These are phyloP conservation scores for Mortierella sp. DNA, from an alignment of 371 early-diverging fungal species.

Conservation along the genomic window DNA sequence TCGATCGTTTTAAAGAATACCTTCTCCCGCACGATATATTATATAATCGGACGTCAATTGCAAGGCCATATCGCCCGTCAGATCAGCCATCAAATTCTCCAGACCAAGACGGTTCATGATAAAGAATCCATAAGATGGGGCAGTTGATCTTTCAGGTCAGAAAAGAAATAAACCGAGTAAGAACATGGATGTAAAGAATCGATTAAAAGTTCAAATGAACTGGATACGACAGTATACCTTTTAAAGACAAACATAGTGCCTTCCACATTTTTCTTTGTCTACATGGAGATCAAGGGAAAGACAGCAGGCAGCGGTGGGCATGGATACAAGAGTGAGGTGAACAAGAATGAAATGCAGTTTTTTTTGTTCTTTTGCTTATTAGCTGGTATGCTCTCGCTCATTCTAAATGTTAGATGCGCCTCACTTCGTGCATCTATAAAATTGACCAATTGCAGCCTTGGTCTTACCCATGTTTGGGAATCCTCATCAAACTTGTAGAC, in stretches of 20 bases:
- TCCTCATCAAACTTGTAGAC: slow-evolving; percentile 82
- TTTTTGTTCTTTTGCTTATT: neutral
- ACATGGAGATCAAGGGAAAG: neutral
- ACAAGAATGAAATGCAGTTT: neutral
- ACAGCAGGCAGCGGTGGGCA: neutral
- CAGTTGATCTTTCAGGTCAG: slow-evolving; percentile 23
- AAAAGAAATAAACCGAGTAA: neutral
- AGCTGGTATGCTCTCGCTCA: too few species aligned
- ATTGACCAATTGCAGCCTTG: neutral
- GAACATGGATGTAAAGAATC: neutral
- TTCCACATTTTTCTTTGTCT: slow-evolving; percentile 75
- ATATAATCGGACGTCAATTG: slow-evolving; percentile 76
- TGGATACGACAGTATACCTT: slow-evolving; percentile 14
- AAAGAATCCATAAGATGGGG: slow-evolving; percentile 67
- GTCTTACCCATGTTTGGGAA: slow-evolving; percentile 75
- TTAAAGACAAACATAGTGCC: slow-evolving; percentile 57
- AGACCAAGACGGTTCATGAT: slow-evolving; percentile 78
- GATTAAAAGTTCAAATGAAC: neutral
- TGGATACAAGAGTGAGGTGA: neutral
- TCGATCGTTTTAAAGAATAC: slow-evolving; percentile 43
- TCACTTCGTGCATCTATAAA: neutral
- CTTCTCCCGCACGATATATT: slow-evolving; percentile 74
- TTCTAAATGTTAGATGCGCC: too few species aligned
- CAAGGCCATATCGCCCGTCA: slow-evolving; percentile 73
- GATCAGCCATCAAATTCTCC: slow-evolving; percentile 70